Percentiles rank a stretch among this genome's conserved stretches.
phyloP scores from a whole-genome alignment of 805 yeast genomes.

The Kuraishia ogatae region DNA sequence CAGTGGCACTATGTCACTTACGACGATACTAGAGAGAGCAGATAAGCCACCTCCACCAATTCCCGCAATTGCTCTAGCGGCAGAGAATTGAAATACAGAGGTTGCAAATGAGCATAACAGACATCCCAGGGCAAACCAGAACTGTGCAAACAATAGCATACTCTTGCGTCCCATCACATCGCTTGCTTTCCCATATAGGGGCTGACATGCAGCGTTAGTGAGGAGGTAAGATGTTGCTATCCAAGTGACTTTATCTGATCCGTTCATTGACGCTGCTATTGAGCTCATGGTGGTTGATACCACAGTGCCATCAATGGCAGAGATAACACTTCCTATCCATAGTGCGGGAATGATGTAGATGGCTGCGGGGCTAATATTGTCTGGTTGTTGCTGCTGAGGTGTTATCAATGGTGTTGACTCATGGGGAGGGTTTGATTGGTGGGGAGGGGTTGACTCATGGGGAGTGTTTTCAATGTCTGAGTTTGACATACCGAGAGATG shows the following conservation, averaged over 20 bases:
- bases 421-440: too few relatives aligned
- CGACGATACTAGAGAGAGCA: constrained; percentile 65
- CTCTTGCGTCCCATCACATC: constrained; percentile 65
- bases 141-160: constrained; percentile 40
- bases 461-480: too few relatives aligned
- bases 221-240: constrained; percentile 64
- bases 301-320: constrained; percentile 57
- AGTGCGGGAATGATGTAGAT: constrained; percentile 15
- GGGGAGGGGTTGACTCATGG: neutral
- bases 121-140: constrained; percentile 50
- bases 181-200: constrained; percentile 60
- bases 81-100: constrained; percentile 41
- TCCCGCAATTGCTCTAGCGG: constrained; percentile 68
- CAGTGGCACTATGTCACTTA: constrained; percentile 74
- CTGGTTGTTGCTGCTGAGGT: neutral
- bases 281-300: constrained; percentile 57
- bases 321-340: constrained; percentile 39
- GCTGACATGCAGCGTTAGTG: constrained; percentile 67
- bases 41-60: constrained; percentile 89
- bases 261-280: constrained; percentile 63
- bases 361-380: neutral
- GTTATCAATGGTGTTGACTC: neutral
- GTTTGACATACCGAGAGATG: too few relatives aligned
- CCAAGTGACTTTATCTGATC: constrained; percentile 59
- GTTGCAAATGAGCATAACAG: constrained; percentile 45